Evolutionary conservation across 2,329 filamentous ascomycete genomes (phyloP).

Genomic region (Colletotrichum lini): DNA sequence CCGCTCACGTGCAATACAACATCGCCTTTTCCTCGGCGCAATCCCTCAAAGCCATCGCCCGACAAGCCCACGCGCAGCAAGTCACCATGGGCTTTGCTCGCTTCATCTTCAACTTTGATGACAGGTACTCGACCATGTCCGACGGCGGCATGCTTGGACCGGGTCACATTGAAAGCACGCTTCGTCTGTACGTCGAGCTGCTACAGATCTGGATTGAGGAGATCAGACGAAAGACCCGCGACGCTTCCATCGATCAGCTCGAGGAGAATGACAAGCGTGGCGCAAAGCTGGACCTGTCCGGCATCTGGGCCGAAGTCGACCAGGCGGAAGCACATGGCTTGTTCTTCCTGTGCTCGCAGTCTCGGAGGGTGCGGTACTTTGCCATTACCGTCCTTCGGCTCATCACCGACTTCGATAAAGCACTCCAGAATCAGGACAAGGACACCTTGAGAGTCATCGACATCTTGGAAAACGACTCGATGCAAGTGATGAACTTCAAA

Average conservation of each 20-base stretch:
- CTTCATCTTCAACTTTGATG: slow-evolving; percentile 99
- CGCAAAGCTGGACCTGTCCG: slow-evolving; percentile 86
- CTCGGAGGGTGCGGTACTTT: slow-evolving; percentile 87
- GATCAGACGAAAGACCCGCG: slow-evolving; percentile 87
- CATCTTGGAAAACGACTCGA: slow-evolving; percentile 91
- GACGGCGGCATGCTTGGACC: slow-evolving; percentile 96
- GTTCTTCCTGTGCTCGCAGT: slow-evolving; percentile 98
- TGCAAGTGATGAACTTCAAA: slow-evolving; percentile 91
- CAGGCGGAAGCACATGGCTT: slow-evolving; percentile 96
- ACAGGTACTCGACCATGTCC: slow-evolving; percentile 96
- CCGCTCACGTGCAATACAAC: slow-evolving; percentile 92
- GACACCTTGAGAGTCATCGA: slow-evolving; percentile 85
- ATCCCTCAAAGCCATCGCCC: slow-evolving; percentile 94
- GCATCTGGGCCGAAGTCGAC: slow-evolving; percentile 93
- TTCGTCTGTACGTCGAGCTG: slow-evolving; percentile 93
- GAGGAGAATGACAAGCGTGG: slow-evolving; percentile 81
- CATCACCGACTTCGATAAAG: slow-evolving; percentile 93
- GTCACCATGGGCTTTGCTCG: slow-evolving; percentile 97
- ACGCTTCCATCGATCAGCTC: slow-evolving; percentile 74
- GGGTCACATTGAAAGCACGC: slow-evolving; percentile 93
- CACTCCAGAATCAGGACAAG: slow-evolving; percentile 76
- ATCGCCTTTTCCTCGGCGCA: slow-evolving; percentile 94
- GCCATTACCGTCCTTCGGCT: slow-evolving; percentile 93
- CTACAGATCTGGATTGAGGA: slow-evolving; percentile 98
- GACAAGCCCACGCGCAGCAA: slow-evolving; percentile 92